Conservation (phyloP, 2,329 filamentous ascomycete species). For the Colletotrichum navitas region DNA sequence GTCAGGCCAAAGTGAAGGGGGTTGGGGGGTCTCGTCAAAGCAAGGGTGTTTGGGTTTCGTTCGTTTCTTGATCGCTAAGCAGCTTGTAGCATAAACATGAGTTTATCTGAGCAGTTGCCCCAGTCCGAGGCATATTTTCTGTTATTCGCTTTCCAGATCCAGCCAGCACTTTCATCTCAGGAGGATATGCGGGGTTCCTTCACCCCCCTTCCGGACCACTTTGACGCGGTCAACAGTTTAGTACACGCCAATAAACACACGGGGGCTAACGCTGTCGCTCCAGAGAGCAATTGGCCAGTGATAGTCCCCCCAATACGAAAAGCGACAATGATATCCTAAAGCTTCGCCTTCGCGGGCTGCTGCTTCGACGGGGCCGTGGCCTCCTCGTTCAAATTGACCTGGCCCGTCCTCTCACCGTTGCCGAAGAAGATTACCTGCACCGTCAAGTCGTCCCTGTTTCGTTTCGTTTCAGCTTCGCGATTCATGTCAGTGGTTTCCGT, state of each 20-base stretch:
- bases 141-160: conserved; percentile 10
- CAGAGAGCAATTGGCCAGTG: not conserved
- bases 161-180: not conserved
- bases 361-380: conserved; percentile 72
- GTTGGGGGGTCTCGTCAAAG: not conserved
- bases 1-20: not conserved
- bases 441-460: conserved; percentile 86
- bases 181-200: not conserved
- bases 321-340: conserved; percentile 46
- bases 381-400: conserved; percentile 86
- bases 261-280: not conserved
- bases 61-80: conserved; percentile 2
- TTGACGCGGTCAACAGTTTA: not conserved
- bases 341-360: conserved; percentile 54
- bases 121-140: not conserved
- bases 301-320: not conserved
- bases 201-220: not conserved
- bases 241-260: conserved; percentile 8
- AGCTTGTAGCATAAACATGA: not conserved
- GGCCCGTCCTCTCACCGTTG: conserved; percentile 79
- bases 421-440: conserved; percentile 99
- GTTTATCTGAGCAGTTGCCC: not conserved
- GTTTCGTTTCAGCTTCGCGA: conserved; percentile 13
- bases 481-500: not conserved
- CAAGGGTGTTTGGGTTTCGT: not conserved